A percentile compares a stretch with the other conserved stretches of the same genome.
phyloP scores from a whole-genome alignment of 2,329 filamentous ascomycete genomes.

The Cladosporium sp. region DNA sequence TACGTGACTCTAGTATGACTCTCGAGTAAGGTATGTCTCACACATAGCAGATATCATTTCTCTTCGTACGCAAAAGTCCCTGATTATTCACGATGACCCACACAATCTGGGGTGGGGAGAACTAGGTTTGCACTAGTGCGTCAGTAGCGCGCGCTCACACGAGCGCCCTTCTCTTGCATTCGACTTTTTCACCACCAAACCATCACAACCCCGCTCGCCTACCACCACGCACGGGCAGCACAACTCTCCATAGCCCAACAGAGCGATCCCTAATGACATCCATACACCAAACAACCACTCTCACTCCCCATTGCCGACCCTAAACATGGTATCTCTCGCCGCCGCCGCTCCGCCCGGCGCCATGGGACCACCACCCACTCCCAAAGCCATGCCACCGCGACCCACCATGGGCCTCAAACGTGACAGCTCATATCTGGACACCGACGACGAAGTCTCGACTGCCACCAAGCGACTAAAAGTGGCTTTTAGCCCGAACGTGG shows the following conservation, averaged over 20 bases:
- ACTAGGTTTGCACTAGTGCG: not conserved
- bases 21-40: not conserved
- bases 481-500: constrained; percentile 50
- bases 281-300: not conserved
- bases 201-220: not conserved
- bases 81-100: constrained; percentile 2
- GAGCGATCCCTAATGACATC: constrained; percentile 14
- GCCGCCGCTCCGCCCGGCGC: constrained; percentile 25
- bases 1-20: not conserved
- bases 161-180: constrained; percentile 7
- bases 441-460: constrained; percentile 38
- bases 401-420: constrained; percentile 38
- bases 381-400: constrained; percentile 28
- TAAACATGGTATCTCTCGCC: constrained; percentile 37
- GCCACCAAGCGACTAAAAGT: constrained; percentile 49
- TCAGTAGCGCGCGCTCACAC: constrained; percentile 5
- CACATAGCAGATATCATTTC: not conserved
- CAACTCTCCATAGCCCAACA: constrained; percentile 3
- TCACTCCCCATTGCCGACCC: not conserved
- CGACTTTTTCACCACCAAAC: constrained; percentile 1
- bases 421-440: constrained; percentile 39
- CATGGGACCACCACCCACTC: constrained; percentile 37
- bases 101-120: not conserved
- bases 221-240: constrained; percentile 2
- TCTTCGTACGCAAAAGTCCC: not conserved